Evolutionary conservation across 2,329 filamentous ascomycete genomes (phyloP), one percentile per base, ranked within the genome.

Genomic region (Aureobasidium leucospermi): DNA sequence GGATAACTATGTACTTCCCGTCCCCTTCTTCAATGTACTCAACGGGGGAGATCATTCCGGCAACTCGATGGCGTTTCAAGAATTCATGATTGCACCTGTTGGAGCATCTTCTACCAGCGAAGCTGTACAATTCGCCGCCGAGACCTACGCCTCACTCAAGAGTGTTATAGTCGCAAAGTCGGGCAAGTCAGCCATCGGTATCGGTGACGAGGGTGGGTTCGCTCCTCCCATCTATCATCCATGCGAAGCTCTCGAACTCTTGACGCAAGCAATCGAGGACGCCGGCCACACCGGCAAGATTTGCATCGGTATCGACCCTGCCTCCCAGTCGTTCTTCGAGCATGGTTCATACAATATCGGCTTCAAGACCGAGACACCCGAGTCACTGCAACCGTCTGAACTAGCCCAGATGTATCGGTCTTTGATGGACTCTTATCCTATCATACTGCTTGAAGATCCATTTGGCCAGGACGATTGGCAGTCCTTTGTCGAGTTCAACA

Each of bases 1-100:
- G 85, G 91, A 93, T 84, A 89, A 89, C 71, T 94, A 90, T 70
- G 89, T 94, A 67, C 86, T 95, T 39, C 90, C 90, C 63, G 89
- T 94, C 67, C 90, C 90, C 69, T 95, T 95, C 85, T 89, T 90
- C 87, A 95, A 95, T 79, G 90, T 95, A 73, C 83, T 95, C 67
- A 95, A 95, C 77, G 90, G 90, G 68, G 76, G 76, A 39, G 63
- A 65, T 39, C 66, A 66, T 60, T 63, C 57, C 31, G 64, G 67
- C 11, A 63, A 66, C 47, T 34, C 59, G 31, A 66, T 95, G 69
- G 90, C 90, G 67, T 95, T 95, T 85, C 90, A 95, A 79, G 90
- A 95, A 79, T 95, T 95, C 84, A 95, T 95, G 90, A 93, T 95
- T 69, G 90, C 93, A 61, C 90, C 90, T 38, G 55, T 59, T 32